Evolutionary conservation across 768 basidiomycete species (phyloP).

Genomic region (Podaxis sp.): DNA sequence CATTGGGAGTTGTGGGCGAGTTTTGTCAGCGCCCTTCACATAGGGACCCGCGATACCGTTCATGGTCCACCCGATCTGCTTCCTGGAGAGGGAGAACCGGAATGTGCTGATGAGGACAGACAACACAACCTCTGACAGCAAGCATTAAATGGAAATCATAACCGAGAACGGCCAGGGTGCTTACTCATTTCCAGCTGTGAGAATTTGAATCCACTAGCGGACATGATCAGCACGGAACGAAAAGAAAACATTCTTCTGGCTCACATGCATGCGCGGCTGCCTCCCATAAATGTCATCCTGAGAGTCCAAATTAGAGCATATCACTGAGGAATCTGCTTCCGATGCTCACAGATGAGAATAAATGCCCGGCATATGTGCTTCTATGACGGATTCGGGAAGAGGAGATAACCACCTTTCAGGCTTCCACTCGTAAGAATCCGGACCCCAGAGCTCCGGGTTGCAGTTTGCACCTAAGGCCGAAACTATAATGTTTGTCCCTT

Average conservation of each 20-base stretch:
- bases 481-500: conserved; percentile 26
- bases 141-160: background rate
- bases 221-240: background rate
- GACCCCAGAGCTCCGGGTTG: conserved; percentile 35
- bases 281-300: conserved; percentile 23
- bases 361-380: conserved; percentile 19
- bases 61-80: conserved; percentile 30
- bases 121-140: conserved; percentile 24
- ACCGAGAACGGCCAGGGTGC: conserved; percentile 16
- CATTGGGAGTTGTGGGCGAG: conserved; percentile 13
- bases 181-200: conserved; percentile 53
- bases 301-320: background rate
- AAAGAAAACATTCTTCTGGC: background rate
- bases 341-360: conserved; percentile 19
- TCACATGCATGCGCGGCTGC: conserved; percentile 21
- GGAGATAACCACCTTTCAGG: conserved; percentile 39
- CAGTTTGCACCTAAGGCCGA: conserved; percentile 29
- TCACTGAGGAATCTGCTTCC: background rate
- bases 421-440: conserved; percentile 35
- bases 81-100: conserved; percentile 23
- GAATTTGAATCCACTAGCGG: conserved; percentile 50
- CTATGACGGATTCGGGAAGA: conserved; percentile 31
- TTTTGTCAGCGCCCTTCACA: conserved; percentile 16
- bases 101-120: conserved; percentile 21
- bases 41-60: conserved; percentile 24